phyloP scores from a whole-genome alignment of 208 protist species.

The Trypanosoma melophagium region DNA sequence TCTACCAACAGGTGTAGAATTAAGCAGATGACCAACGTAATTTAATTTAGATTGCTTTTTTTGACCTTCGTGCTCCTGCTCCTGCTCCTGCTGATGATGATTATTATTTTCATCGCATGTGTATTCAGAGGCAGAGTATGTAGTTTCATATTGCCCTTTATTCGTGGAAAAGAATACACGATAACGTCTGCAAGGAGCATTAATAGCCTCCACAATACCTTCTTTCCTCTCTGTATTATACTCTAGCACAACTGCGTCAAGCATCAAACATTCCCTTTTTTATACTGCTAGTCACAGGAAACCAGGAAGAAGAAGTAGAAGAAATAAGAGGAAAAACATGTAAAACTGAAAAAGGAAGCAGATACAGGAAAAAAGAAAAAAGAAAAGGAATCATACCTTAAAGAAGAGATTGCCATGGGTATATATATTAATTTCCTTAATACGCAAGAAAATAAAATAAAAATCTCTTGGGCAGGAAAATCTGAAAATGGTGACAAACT shows the following conservation, averaged over 20 bases:
- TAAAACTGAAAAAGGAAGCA: no score
- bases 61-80: not conserved
- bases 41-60: not conserved
- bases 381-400: no score
- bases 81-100: not conserved
- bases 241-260: conserved; percentile 22
- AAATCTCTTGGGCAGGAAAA: no score
- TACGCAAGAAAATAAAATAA: no score
- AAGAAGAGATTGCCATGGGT: no score
- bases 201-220: conserved; percentile 17
- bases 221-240: conserved; percentile 7
- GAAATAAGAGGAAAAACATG: conserved; percentile 11
- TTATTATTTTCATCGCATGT: not conserved
- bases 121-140: not conserved
- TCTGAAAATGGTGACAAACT: no score
- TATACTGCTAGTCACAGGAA: not conserved
- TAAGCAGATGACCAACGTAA: conserved; percentile 12
- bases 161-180: not conserved
- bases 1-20: conserved; percentile 7
- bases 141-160: not conserved
- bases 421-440: no score
- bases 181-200: conserved; percentile 12
- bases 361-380: no score
- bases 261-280: conserved; percentile 25
- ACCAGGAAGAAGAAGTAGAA: not conserved